Conservation (phyloP, 768 basidiomycete species). For the Phylloporus sp. region DNA sequence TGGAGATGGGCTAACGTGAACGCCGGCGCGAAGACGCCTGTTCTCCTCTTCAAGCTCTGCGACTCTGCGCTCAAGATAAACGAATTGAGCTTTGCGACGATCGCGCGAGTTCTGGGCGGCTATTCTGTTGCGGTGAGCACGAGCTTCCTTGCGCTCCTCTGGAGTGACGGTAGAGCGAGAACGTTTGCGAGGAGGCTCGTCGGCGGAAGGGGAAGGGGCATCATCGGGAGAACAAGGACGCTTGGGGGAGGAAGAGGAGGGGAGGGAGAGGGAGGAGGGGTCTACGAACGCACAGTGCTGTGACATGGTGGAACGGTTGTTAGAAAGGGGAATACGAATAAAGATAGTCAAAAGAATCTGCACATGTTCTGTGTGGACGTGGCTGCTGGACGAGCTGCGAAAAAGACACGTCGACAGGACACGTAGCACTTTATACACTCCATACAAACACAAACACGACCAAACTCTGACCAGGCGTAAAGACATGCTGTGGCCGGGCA, state of each 20-base stretch:
- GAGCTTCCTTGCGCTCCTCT: conserved; percentile 81
- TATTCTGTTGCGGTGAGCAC: conserved; percentile 88
- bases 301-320: conserved; percentile 17
- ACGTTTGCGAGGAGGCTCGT: conserved; percentile 68
- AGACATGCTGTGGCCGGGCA: too few species aligned
- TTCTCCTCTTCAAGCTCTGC: conserved; percentile 82
- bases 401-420: conserved; percentile 25
- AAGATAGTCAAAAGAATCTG: conserved; percentile 20
- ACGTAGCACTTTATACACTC: conserved; percentile 29
- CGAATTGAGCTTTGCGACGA: conserved; percentile 80
- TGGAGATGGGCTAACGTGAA: conserved; percentile 25
- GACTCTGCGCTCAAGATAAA: conserved; percentile 60
- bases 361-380: conserved; percentile 17
- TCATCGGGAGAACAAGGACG: conserved; percentile 28
- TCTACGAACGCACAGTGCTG: conserved; percentile 31
- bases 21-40: conserved; percentile 58
- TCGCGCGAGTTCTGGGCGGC: conserved; percentile 93
- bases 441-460: conserved; percentile 24
- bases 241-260: conserved; percentile 29
- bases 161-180: conserved; percentile 55
- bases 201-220: conserved; percentile 5
- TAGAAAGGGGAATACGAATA: conserved; percentile 11
- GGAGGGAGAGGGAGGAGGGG: conserved; percentile 37
- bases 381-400: conserved; percentile 17
- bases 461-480: too few species aligned